Evolutionary conservation across 805 yeast genomes (phyloP).

Genomic region (Kluyveromyces nonfermentans): DNA sequence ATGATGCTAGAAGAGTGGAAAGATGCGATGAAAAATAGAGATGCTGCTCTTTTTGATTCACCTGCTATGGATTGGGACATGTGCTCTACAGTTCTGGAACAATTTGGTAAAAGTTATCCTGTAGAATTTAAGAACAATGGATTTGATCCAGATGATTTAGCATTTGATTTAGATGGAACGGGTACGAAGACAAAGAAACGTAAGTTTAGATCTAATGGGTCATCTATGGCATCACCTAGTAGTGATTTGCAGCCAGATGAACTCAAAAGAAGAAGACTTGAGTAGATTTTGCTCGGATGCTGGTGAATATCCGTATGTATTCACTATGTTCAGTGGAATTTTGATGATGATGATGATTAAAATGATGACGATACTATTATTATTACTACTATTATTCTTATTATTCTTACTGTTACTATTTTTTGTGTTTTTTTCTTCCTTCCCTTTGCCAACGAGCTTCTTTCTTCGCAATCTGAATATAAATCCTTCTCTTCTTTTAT

Average conservation of each 20-base stretch:
- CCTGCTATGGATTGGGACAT: slow-evolving; percentile 26
- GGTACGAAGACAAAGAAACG: slow-evolving; percentile 18
- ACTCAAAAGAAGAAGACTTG: slow-evolving; percentile 26
- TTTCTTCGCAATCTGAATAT: neutral
- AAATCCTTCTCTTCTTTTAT: neutral
- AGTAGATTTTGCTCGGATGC: slow-evolving; percentile 8
- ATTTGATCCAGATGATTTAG: slow-evolving; percentile 27
- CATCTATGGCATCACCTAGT: slow-evolving; percentile 29
- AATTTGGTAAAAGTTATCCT: slow-evolving; percentile 27
- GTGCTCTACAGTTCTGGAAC: slow-evolving; percentile 23
- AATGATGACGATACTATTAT: too few species aligned
- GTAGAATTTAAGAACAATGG: slow-evolving; percentile 23
- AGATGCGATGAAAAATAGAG: slow-evolving; percentile 19
- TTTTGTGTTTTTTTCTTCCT: too few species aligned
- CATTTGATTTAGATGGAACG: slow-evolving; percentile 30
- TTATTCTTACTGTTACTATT: too few species aligned
- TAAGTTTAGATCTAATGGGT: slow-evolving; percentile 25
- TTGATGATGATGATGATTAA: too few species aligned
- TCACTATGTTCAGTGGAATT: too few species aligned
- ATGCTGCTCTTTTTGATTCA: slow-evolving; percentile 17
- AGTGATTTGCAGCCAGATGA: slow-evolving; percentile 25
- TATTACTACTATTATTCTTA: too few species aligned
- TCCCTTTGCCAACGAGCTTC: neutral
- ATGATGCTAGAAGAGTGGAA: slow-evolving; percentile 22
- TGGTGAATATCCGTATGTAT: too few species aligned